Base-by-base conservation (phyloP, 306 rosid species). In the Sesbania bispinosa region DNA sequence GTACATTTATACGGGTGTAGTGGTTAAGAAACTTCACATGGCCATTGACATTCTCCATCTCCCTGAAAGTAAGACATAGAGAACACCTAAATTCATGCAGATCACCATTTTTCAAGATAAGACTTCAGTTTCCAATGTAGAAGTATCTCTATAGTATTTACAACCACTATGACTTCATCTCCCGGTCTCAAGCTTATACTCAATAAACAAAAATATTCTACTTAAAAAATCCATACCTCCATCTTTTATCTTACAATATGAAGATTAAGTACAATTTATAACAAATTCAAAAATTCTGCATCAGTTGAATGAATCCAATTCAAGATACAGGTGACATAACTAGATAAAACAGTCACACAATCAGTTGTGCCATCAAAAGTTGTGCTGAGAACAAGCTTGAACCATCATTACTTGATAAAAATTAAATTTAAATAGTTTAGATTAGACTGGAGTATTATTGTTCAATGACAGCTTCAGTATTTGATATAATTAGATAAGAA, bases 31-130 rank as follows among this genome's bases (percentile, higher is more conserved):
- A 87, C 80, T 80, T 87, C 80, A 89, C 88, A 35, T 84, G 88
- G 24, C 98, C 98, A 73, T 82, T 75, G 76, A 83, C 94, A 73
- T 90, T 90, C 83, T 84, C 95, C 85, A 90, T 86, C 86, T 83
- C 96, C 82, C 98, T 94, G 69, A 71, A 74, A 76, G 53, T 65
- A 47, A 42, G 55, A 59, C 73, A 69, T 21, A 50, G 18, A 74
- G 19, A 47, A 38, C 61, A 14, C 38, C 46, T 36, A 36, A 68
- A 39, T 55, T 21, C 54, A 63, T 23, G 45, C 50, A 70, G 35
- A 74, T 50, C 19, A 32, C 14, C 42, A 47, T 21, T 69, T 62
- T 68, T 38, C 24, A 23, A 19, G 61, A 23, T 47, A 14, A 57
- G 57, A 64, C 63, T 55, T 14, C 58, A 3, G 7, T 47, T 53